Base-by-base conservation (phyloP, 1,284 basidiomycete genomes). In the Cystobasidiaceae sp. region DNA sequence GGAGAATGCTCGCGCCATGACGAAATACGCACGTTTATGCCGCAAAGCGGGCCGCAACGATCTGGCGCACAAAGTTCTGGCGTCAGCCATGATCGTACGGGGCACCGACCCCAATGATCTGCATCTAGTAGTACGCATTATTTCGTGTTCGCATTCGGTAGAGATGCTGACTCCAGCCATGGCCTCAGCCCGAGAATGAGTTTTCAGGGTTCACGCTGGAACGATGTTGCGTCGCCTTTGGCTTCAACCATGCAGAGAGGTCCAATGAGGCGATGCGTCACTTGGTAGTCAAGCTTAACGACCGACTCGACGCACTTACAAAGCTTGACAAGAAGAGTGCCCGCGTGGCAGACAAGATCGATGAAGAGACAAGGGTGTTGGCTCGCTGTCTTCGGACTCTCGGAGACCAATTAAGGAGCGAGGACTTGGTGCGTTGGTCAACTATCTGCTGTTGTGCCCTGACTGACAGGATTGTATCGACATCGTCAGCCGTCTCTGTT, bases 1-100 rank as follows among this genome's bases (percentile, higher is more conserved):
- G 2, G 56, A 66, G 13, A 43, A 66, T 37, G 48, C 56, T 27
- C 52, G 54, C 34, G 37, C 52, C 2, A 52, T 58, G 56, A 49
- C 52, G 7, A 52, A 58, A 33, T 59, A 59, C 44, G 56, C 64
- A 3, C 43, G 55, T 15, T n/a, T 54, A 4, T 58, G 55, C 28
- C 44, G 64, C 15, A 58, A 66, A 25, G 27, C 48, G n/a, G 56
- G 49, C n/a, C 45, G 55, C 17, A 66, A 45, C 13, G 56, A 52
- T 43, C 64, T 64, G 2, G 61, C 61, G 17, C 56, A 55, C 44
- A 64, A 64, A 33, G 52, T 64, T 17, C 52, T 54, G 11, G 32
- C 33, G 8, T 44, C 37, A 6, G 41, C 45, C 19, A 55, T 64
- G 30, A n/a, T n/a, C 15, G 23, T 21, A 23, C 30, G 44, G 9